Evolutionary conservation across 768 basidiomycete species (phyloP).

Genomic region (Leucosporidium creatinivorum): DNA sequence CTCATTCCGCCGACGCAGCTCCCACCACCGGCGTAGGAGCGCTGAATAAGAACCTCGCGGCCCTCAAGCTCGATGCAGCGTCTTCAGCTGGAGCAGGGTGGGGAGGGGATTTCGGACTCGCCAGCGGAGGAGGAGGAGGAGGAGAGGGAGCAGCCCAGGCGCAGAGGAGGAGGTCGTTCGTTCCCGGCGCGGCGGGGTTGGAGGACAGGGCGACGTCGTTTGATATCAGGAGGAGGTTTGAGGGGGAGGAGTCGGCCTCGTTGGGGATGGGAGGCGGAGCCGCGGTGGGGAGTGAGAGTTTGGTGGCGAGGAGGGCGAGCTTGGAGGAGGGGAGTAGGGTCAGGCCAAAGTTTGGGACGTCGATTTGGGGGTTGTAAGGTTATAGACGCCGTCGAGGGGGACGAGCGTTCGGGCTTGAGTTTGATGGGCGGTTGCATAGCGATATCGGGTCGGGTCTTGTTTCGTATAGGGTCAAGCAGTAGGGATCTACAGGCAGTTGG

Average conservation of each 20-base stretch:
- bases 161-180: background rate
- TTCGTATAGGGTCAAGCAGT: background rate
- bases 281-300: background rate
- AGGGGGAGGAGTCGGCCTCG: background rate
- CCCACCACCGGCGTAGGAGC: background rate
- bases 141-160: background rate
- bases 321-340: background rate
- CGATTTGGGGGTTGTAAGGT: background rate
- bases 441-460: too few relatives aligned
- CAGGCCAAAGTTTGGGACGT: background rate
- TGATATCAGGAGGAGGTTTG: conserved; percentile 6
- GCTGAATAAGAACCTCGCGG: background rate
- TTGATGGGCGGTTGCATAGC: too few relatives aligned
- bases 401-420: too few relatives aligned
- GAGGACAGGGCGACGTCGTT: background rate
- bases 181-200: background rate
- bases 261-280: background rate
- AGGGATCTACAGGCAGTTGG: background rate
- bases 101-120: background rate
- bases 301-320: conserved; percentile 6
- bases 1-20: background rate
- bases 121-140: background rate
- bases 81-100: background rate
- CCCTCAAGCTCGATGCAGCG: background rate
- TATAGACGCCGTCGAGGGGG: too few relatives aligned